These are phyloP conservation scores for Blepharisma japonicum DNA, from an alignment of 73 alveolate species.

Conservation along the genomic window DNA sequence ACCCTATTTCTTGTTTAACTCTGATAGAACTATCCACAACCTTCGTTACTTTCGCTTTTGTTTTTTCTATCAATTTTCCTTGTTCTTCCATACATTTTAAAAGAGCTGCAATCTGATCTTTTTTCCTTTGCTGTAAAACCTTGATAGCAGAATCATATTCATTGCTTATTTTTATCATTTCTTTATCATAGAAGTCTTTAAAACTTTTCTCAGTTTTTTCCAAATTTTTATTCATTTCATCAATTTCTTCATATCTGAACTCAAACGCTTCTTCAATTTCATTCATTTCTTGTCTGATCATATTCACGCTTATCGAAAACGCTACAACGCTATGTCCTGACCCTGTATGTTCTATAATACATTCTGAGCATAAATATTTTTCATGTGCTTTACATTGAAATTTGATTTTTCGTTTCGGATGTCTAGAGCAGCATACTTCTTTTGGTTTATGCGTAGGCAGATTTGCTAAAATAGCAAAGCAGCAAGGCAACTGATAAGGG, in stretches of 20 bases:
- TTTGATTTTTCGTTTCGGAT: constrained; percentile 41
- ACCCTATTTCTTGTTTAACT: background rate
- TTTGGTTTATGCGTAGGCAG: constrained; percentile 38
- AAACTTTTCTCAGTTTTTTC: constrained; percentile 41
- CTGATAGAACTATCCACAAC: background rate
- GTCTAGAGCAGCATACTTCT: constrained; percentile 38
- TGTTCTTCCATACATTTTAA: background rate
- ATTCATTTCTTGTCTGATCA: constrained; percentile 32
- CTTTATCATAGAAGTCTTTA: constrained; percentile 30
- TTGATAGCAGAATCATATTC: background rate
- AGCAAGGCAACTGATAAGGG: constrained; percentile 44
- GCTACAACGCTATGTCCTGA: constrained; percentile 49
- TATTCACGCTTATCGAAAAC: constrained; percentile 31
- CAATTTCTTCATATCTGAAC: constrained; percentile 5
- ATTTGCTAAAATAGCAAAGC: constrained; percentile 52
- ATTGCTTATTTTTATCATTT: background rate
- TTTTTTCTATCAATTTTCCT: background rate
- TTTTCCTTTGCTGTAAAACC: constrained; percentile 2
- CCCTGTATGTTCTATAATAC: constrained; percentile 56
- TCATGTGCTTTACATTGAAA: constrained; percentile 48
- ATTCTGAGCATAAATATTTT: constrained; percentile 53
- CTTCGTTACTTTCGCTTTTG: background rate
- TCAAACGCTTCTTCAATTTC: constrained; percentile 32
- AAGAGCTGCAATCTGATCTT: background rate
- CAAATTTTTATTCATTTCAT: constrained; percentile 11